Evolutionary conservation across 148 eudicot species (phyloP).

Genomic region (Silene conica): DNA sequence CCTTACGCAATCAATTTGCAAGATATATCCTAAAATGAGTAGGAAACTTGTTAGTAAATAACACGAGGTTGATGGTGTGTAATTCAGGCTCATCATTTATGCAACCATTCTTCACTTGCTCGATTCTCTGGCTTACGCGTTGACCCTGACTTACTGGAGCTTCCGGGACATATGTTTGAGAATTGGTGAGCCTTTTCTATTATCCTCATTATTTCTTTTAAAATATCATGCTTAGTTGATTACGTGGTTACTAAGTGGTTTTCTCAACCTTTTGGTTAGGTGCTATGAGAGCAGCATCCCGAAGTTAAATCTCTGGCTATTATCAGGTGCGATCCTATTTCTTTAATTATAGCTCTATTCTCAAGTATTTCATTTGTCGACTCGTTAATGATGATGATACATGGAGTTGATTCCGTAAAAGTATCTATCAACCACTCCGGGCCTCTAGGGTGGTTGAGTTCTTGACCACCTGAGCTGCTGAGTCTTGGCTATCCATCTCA

Average conservation of each 20-base stretch:
- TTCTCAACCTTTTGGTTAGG: slow-evolving; percentile 39
- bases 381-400: background rate
- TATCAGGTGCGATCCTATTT: slow-evolving; percentile 57
- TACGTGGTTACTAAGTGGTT: slow-evolving; percentile 9
- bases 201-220: background rate
- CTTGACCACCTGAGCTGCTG: background rate
- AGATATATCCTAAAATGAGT: background rate
- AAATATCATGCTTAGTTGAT: background rate
- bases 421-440: background rate
- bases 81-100: slow-evolving; percentile 74
- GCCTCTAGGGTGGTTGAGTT: background rate
- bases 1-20: background rate
- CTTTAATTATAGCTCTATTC: background rate
- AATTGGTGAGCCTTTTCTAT: slow-evolving; percentile 51
- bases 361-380: background rate
- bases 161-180: slow-evolving; percentile 84
- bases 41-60: slow-evolving; percentile 1
- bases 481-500: background rate
- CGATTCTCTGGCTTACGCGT: slow-evolving; percentile 89
- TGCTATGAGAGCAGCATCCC: slow-evolving; percentile 74
- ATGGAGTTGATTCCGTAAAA: background rate
- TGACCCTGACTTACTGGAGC: slow-evolving; percentile 93
- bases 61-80: slow-evolving; percentile 25
- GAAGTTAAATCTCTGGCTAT: slow-evolving; percentile 83
- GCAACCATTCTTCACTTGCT: slow-evolving; percentile 81